Percentiles rank a stretch among this genome's conserved stretches.
Conservation (phyloP, 495 filamentous ascomycete genomes). For the Copromyces sp. region DNA sequence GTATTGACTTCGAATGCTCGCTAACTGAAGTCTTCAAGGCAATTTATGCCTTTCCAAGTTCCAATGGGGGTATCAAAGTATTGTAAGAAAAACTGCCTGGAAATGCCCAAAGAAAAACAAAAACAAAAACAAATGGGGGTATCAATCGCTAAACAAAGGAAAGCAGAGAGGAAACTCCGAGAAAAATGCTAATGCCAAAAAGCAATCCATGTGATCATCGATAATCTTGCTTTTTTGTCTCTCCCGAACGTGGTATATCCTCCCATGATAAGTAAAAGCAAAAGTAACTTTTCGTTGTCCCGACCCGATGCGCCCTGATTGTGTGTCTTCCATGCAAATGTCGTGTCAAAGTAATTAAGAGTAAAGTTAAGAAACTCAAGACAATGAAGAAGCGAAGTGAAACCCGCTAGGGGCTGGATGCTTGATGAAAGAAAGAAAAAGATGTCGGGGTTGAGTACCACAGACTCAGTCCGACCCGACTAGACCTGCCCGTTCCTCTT, state of each 20-base stretch:
- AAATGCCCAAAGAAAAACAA: not conserved
- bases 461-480: not conserved
- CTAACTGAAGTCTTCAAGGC: not conserved
- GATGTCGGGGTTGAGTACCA: not conserved
- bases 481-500: not conserved
- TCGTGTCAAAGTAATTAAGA: not conserved
- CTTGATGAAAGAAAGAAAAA: not conserved
- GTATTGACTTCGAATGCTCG: not conserved
- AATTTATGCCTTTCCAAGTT: not conserved
- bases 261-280: not conserved
- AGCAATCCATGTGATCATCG: not conserved
- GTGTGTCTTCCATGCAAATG: not conserved
- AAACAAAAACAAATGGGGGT: not conserved
- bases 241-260: not conserved
- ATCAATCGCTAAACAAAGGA: not conserved
- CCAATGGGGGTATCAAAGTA: not conserved
- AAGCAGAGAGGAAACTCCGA: not conserved
- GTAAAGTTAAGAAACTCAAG: not conserved
- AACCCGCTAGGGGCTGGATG: not conserved
- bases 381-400: not conserved
- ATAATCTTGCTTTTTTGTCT: not conserved
- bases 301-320: not conserved
- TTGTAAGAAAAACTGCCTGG: not conserved
- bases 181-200: not conserved
- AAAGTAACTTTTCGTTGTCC: not conserved